A percentile compares a stretch with the other conserved stretches of the same genome.
Evolutionary conservation across 2,329 filamentous ascomycete genomes (phyloP).

Genomic region (Aspergillus fijiensis): DNA sequence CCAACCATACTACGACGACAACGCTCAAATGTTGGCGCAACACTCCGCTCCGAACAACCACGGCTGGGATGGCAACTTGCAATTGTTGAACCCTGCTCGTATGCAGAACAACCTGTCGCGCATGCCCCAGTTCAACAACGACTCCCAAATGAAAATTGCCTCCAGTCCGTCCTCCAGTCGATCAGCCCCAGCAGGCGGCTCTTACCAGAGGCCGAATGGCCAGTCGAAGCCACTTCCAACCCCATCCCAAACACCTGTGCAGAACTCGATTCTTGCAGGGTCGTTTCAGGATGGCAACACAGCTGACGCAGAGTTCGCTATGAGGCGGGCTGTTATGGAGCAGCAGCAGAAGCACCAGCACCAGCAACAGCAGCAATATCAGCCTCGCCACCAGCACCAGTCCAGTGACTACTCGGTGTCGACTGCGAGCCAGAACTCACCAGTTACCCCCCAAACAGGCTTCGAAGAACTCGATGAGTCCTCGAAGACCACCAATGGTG

Average conservation of each 20-base stretch:
- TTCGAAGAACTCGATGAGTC: constrained; percentile 55
- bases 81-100: constrained; percentile 37
- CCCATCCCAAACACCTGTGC: constrained; percentile 55
- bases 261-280: constrained; percentile 50
- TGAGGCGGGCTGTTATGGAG: constrained; percentile 59
- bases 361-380: constrained; percentile 37
- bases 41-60: constrained; percentile 36
- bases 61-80: constrained; percentile 38
- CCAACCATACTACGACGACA: constrained; percentile 26
- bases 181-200: constrained; percentile 40
- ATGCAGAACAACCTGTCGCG: constrained; percentile 29
- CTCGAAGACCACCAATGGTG: constrained; percentile 55
- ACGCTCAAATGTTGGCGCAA: constrained; percentile 43
- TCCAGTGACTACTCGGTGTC: constrained; percentile 55
- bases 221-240: constrained; percentile 56
- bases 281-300: constrained; percentile 43
- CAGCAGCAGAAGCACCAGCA: constrained; percentile 38
- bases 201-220: constrained; percentile 38
- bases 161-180: constrained; percentile 47
- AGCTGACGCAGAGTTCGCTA: constrained; percentile 57
- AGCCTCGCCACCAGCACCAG: constrained; percentile 41
- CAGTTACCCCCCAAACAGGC: constrained; percentile 59
- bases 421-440: constrained; percentile 60
- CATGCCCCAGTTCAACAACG: constrained; percentile 16
- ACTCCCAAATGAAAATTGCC: constrained; percentile 41